Conservation (phyloP, 352 stramenopile genomes). For the Pythium monospermum region DNA sequence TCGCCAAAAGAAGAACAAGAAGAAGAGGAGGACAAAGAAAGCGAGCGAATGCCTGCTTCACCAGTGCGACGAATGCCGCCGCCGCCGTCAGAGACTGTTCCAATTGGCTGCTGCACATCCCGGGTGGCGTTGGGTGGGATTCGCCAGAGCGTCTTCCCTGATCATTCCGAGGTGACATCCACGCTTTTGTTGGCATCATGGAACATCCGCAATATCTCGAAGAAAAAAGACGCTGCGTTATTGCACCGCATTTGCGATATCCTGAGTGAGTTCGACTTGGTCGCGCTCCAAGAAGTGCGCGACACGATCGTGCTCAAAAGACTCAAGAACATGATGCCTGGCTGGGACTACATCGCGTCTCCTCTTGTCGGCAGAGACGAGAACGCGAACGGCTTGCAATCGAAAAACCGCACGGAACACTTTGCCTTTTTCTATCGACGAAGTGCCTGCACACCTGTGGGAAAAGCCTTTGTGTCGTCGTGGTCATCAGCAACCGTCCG, state of each 20-base stretch:
- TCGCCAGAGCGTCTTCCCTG: slow-evolving; percentile 29
- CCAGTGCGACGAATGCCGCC: neutral
- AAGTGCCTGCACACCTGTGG: slow-evolving; percentile 12
- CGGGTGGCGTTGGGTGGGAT: slow-evolving; percentile 31
- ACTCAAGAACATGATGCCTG: slow-evolving; percentile 47
- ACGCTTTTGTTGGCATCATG: slow-evolving; percentile 53
- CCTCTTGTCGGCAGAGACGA: slow-evolving; percentile 28
- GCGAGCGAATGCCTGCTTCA: neutral
- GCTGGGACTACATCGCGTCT: slow-evolving; percentile 58
- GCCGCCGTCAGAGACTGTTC: neutral
- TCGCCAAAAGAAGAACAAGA: neutral
- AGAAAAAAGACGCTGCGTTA: slow-evolving; percentile 28
- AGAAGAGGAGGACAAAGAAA: neutral
- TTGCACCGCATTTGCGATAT: slow-evolving; percentile 44
- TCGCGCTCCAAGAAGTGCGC: slow-evolving; percentile 61
- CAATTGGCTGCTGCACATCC: neutral
- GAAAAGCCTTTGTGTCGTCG: neutral
- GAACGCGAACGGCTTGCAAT: neutral
- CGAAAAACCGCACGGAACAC: slow-evolving; percentile 33
- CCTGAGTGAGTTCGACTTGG: slow-evolving; percentile 57
- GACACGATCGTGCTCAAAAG: slow-evolving; percentile 56
- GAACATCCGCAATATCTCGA: slow-evolving; percentile 75
- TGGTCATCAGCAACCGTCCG: slow-evolving; percentile 22
- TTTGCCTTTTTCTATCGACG: slow-evolving; percentile 59
- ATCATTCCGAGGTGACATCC: neutral